Evolutionary conservation across 1,284 basidiomycete genomes (phyloP), one percentile per base, ranked within the genome.

Genomic region (Pseudozyma flocculosa): DNA sequence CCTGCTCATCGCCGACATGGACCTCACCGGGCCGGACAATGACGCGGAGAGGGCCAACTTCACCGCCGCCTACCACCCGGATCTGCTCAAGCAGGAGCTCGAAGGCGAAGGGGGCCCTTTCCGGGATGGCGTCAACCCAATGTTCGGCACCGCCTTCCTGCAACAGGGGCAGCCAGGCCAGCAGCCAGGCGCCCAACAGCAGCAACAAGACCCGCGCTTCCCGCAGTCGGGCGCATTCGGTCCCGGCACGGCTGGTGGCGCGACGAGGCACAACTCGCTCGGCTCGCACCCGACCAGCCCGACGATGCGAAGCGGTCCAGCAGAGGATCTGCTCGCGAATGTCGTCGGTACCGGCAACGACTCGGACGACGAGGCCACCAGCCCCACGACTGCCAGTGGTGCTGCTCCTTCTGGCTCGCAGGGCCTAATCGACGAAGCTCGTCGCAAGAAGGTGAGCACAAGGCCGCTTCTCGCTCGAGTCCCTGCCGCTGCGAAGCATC

Each of bases 1-100:
- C 29, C 44, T 61, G 4, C 40, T 64, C 17, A 59, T 75, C 23
- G 60, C 52, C 18, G 60, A 67, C 29, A 60, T 65, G 54, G 55
- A 61, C 30, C 22, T 70, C 30, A 54, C 52, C 0, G 56, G 56
- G 5, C 50, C 58, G 0, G 54, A 58, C 34, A 37, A 58, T 40
- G 65, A 54, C 13, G 54, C 54, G 32, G 52, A 50, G 4, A 50
- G 54, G 29, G 47, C 42, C 18, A 49, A 57, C 22, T 48, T 47
- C 10, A 46, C 61, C 8, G 56, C 56, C 23, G 56, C 61, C 3
- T 64, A 64, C 37, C 52, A 64, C 24, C 61, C 61, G 9, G 61
- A 64, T 26, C 34, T 64, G 42, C 56, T 62, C 46, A 61, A 59
- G 53, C 60, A 67, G 45, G 60, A 62, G 50, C 50, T 59, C 23